A percentile compares a stretch with the other conserved stretches of the same genome.
These are phyloP conservation scores for Flammula alnicola DNA, from an alignment of 1,284 basidiomycete species.

Conservation along the genomic window DNA sequence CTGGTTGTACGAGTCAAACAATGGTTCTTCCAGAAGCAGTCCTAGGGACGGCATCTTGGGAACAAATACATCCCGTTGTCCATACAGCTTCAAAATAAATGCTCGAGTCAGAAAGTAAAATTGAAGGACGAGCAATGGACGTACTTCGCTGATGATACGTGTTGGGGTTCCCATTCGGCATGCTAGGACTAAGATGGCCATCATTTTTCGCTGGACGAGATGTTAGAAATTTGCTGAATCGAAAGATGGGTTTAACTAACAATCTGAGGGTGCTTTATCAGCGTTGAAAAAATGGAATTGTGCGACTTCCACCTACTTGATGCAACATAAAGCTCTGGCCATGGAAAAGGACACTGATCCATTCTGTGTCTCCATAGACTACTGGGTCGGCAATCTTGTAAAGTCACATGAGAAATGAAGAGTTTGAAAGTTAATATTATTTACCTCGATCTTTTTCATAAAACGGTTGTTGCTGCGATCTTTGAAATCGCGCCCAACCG, in stretches of 20 bases:
- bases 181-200: slow-evolving; percentile 82
- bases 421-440: slow-evolving; percentile 18
- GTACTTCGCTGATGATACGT: slow-evolving; percentile 73
- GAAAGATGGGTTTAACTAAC: slow-evolving; percentile 20
- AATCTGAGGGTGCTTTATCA: slow-evolving; percentile 27
- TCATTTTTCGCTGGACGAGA: slow-evolving; percentile 90
- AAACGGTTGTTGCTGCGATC: slow-evolving; percentile 83
- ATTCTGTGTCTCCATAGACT: slow-evolving; percentile 91
- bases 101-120: neutral
- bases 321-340: slow-evolving; percentile 99
- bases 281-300: neutral
- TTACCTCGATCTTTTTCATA: slow-evolving; percentile 86
- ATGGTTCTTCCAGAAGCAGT: slow-evolving; percentile 91
- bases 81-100: slow-evolving; percentile 56
- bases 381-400: slow-evolving; percentile 75
- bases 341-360: slow-evolving; percentile 93
- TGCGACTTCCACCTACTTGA: slow-evolving; percentile 58
- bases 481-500: slow-evolving; percentile 84
- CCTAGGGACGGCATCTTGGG: slow-evolving; percentile 98
- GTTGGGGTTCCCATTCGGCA: slow-evolving; percentile 78
- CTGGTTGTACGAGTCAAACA: slow-evolving; percentile 83
- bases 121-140: neutral
- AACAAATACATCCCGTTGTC: slow-evolving; percentile 80
- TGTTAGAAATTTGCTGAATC: slow-evolving; percentile 20
- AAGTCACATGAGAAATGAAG: neutral